A percentile compares a stretch with the other conserved stretches of the same genome.
phyloP scores from a whole-genome alignment of 2,329 filamentous ascomycete genomes.

The Exophiala sp. region DNA sequence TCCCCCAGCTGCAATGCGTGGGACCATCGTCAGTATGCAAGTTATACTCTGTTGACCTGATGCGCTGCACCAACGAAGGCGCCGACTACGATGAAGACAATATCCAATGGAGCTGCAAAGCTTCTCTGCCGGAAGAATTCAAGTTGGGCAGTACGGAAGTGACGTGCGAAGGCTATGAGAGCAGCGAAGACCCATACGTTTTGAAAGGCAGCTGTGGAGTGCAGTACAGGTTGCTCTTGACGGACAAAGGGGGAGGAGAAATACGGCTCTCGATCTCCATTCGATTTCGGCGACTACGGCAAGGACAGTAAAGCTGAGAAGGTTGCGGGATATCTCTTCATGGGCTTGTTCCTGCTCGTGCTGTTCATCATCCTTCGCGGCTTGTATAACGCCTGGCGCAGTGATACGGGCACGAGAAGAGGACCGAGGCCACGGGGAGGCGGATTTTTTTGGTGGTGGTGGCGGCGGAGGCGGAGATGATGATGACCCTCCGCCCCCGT shows the following conservation, averaged over 20 bases:
- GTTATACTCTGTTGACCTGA: constrained; percentile 68
- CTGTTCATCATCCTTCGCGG: constrained; percentile 30
- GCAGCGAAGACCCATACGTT: constrained; percentile 73
- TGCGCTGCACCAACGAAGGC: constrained; percentile 87
- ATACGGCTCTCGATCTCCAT: constrained; percentile 49
- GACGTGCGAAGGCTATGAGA: constrained; percentile 80
- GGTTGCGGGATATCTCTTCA: constrained; percentile 33
- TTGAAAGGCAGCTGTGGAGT: constrained; percentile 88
- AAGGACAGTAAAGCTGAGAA: constrained; percentile 7
- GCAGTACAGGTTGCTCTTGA: constrained; percentile 76
- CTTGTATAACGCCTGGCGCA: constrained; percentile 30
- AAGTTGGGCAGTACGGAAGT: constrained; percentile 83
- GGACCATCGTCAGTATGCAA: constrained; percentile 60
- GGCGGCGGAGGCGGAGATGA: constrained; percentile 33
- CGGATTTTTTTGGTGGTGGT: constrained; percentile 30
- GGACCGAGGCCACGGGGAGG: constrained; percentile 16
- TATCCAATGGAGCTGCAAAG: constrained; percentile 86
- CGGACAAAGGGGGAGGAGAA: constrained; percentile 65
- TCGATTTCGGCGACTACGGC: constrained; percentile 28
- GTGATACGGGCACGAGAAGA: constrained; percentile 21
- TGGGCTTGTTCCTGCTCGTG: constrained; percentile 31
- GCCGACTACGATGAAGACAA: constrained; percentile 71
- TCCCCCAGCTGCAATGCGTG: constrained; percentile 74
- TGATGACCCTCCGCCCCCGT: constrained; percentile 38
- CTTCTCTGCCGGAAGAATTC: constrained; percentile 56